Percentiles rank a stretch among this genome's conserved stretches.
These are phyloP conservation scores for Desmodesmus armatus DNA, from an alignment of 139 green algal genomes.

Conservation along the genomic window DNA sequence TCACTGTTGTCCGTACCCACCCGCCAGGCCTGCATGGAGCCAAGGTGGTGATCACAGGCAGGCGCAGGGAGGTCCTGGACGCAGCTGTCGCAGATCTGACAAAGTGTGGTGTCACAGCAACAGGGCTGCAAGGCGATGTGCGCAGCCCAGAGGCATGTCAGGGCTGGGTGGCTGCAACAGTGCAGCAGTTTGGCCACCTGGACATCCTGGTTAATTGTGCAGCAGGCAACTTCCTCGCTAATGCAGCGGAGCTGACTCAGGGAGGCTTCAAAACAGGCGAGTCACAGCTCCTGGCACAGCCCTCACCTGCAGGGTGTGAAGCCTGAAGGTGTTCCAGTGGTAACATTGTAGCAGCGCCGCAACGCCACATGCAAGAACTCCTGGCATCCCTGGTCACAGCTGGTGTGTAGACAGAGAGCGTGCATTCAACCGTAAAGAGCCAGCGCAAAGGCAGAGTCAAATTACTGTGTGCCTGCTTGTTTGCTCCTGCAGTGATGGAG, in stretches of 20 bases:
- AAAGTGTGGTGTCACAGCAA: slow-evolving; percentile 68
- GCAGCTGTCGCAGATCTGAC: slow-evolving; percentile 62
- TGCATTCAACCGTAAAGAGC: no score
- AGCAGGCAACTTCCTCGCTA: slow-evolving; percentile 89
- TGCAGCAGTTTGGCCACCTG: slow-evolving; percentile 67
- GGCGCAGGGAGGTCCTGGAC: slow-evolving; percentile 80
- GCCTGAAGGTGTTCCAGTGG: no score
- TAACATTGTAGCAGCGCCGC: no score
- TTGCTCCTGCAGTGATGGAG: slow-evolving; percentile 85
- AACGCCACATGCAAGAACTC: no score
- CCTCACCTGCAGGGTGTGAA: no score
- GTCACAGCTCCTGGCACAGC: no score
- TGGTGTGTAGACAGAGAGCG: no score
- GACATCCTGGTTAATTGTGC: slow-evolving; percentile 97
- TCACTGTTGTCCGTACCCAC: slow-evolving; percentile 24
- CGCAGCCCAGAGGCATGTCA: slow-evolving; percentile 78
- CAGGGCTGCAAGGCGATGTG: slow-evolving; percentile 88
- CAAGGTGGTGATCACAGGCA: slow-evolving; percentile 79
- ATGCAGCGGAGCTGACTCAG: slow-evolving; percentile 84
- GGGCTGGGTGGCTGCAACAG: slow-evolving; percentile 59
- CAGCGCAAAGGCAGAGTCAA: no score
- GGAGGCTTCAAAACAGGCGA: slow-evolving; percentile 92
- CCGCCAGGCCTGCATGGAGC: slow-evolving; percentile 90
- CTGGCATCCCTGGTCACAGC: no score
- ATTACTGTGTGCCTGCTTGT: not conserved